phyloP scores from a whole-genome alignment of 2,329 filamentous ascomycete genomes.

The Aspergillus aculeatinus region DNA sequence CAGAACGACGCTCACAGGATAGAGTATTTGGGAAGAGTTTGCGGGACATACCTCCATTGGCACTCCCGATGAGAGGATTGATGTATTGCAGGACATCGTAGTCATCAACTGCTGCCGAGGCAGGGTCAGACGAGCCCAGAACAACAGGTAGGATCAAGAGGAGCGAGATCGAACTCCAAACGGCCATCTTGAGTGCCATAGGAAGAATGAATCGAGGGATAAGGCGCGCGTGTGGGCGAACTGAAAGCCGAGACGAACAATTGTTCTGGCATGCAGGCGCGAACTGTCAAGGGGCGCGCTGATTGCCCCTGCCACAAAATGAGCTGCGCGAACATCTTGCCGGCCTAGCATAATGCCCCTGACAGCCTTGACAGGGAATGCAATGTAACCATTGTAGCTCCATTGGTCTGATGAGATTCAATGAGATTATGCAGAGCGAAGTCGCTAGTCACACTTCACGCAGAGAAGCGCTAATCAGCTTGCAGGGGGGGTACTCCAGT shows the following conservation, averaged over 20 bases:
- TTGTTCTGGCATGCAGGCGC: constrained; percentile 1
- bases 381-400: constrained; percentile 4
- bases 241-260: not conserved
- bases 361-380: not conserved
- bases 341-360: not conserved
- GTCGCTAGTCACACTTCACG: not conserved
- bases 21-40: too few relatives aligned
- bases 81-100: constrained; percentile 48
- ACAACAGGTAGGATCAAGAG: constrained; percentile 11
- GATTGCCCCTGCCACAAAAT: not conserved
- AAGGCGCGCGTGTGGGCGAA: not conserved
- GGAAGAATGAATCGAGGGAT: not conserved
- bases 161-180: constrained; percentile 4
- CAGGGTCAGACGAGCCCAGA: constrained; percentile 14
- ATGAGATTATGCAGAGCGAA: not conserved
- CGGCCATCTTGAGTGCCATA: constrained; percentile 1
- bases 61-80: constrained; percentile 56
- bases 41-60: constrained; percentile 43
- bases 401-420: not conserved
- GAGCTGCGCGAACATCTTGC: not conserved
- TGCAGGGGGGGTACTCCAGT: not conserved
- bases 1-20: not conserved
- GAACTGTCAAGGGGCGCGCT: not conserved
- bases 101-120: constrained; percentile 19
- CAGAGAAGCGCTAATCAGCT: not conserved